These are phyloP conservation scores for Orbilia blumenaviensis DNA, from an alignment of 2,329 filamentous ascomycete species.

Conservation along the genomic window DNA sequence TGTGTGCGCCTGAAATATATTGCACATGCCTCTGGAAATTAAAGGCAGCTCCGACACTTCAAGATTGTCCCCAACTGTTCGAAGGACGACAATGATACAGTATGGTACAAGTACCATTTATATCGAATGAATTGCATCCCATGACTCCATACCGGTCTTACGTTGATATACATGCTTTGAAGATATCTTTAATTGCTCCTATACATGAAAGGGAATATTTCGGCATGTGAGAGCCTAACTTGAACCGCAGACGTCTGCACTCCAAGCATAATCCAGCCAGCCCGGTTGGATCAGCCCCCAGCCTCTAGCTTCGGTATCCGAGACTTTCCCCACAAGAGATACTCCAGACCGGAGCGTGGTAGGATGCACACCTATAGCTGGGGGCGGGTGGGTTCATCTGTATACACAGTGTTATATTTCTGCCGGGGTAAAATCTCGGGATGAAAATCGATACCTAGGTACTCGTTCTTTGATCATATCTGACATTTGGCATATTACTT, in stretches of 20 bases:
- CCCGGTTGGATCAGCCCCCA: conserved; percentile 27
- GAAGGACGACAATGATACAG: not conserved
- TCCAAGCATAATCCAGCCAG: not conserved
- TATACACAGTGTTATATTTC: conserved; percentile 25
- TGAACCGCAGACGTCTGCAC: not conserved
- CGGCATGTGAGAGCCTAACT: conserved; percentile 25
- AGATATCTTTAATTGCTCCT: not conserved
- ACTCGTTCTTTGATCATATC: too few relatives aligned
- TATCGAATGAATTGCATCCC: not conserved
- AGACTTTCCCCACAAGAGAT: conserved; percentile 10
- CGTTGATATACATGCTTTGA: not conserved
- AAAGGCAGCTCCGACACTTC: not conserved
- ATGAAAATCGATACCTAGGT: conserved; percentile 12
- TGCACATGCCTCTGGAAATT: conserved; percentile 4
- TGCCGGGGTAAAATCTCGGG: conserved; percentile 53
- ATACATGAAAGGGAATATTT: not conserved
- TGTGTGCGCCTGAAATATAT: not conserved
- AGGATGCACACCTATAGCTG: not conserved
- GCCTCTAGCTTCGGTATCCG: not conserved
- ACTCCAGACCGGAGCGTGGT: not conserved
- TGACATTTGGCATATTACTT: conserved; percentile 3
- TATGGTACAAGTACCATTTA: not conserved
- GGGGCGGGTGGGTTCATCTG: not conserved
- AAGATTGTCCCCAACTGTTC: conserved; percentile 3
- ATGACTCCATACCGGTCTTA: conserved; percentile 11